phyloP scores from a whole-genome alignment of 2,329 filamentous ascomycete species.

The Penicillium sp. region DNA sequence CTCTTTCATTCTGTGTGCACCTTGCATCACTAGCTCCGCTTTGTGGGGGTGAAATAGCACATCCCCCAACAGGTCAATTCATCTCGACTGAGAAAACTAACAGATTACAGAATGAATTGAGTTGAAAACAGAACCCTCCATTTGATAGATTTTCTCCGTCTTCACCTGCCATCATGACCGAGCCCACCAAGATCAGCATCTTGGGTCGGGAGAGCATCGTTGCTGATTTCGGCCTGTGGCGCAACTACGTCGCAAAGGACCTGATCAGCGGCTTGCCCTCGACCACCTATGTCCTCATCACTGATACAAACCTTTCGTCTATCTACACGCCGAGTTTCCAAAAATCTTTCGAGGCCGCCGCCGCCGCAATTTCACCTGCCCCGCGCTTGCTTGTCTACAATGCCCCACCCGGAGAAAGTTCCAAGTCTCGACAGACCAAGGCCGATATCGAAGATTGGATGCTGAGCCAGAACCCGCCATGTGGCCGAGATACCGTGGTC shows the following conservation, averaged over 20 bases:
- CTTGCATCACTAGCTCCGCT: slow-evolving; percentile 26
- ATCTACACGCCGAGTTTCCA: slow-evolving; percentile 81
- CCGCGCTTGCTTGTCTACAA: slow-evolving; percentile 80
- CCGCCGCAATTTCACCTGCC: slow-evolving; percentile 50
- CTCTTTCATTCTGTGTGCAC: slow-evolving; percentile 5
- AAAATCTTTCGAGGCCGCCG: slow-evolving; percentile 61
- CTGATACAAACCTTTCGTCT: slow-evolving; percentile 86
- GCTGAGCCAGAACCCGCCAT: slow-evolving; percentile 76
- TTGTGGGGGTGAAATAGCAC: slow-evolving; percentile 21
- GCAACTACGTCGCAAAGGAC: slow-evolving; percentile 77
- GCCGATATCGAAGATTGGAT: slow-evolving; percentile 98
- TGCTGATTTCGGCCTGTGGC: slow-evolving; percentile 89
- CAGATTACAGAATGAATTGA: slow-evolving; percentile 32
- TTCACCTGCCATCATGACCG: slow-evolving; percentile 35
- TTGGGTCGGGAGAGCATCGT: slow-evolving; percentile 88
- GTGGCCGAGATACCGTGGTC: slow-evolving; percentile 91
- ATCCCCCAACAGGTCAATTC: slow-evolving; percentile 12
- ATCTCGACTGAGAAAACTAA: slow-evolving; percentile 16
- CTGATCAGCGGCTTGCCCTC: slow-evolving; percentile 76
- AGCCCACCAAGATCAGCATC: slow-evolving; percentile 71
- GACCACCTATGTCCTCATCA: slow-evolving; percentile 94
- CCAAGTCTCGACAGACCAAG: slow-evolving; percentile 91
- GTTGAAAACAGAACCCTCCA: slow-evolving; percentile 12
- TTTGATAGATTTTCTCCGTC: slow-evolving; percentile 14
- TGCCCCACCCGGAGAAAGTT: slow-evolving; percentile 88